Base-by-base conservation (phyloP, 2,329 filamentous ascomycete species). In the Monosporascus sp. region DNA sequence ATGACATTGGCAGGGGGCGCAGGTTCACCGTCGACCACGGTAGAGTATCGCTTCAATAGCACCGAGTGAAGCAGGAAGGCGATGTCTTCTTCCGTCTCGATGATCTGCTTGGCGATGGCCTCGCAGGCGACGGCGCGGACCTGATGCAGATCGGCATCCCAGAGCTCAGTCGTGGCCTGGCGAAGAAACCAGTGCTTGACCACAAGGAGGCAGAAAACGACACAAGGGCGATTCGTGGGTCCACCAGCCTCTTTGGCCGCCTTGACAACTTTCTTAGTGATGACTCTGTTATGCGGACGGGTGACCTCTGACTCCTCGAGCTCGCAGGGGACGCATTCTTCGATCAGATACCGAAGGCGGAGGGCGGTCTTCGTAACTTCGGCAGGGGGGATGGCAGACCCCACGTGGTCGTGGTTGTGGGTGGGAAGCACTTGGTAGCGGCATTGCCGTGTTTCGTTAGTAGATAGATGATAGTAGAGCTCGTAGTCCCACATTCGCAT, bases 301-400 rank as follows among this genome's bases (percentile, higher is more conserved):
- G 88, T 94, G 66, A 99, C 78, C 52, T 82, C 76, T 5, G 78
- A 78, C 66, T 89, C 84, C 54, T 94, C 87, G 40, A 99, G 79
- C 70, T 99, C 94, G 74, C 90, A 97, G 1, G 93, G 89, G 26
- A 99, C 83, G 52, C 91, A 87, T 68, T 91, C 83, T 71, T 96
- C 91, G 63, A 99, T 85, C 62, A 96, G 85, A 68, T 95, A 91
- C 64, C 93, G 95, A 59, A 99, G 78, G 53, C 91, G 89, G 17
- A 99, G 81, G 26, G 92, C 93, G 52, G 95, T 80, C 68, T 92
- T 92, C 56, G 93, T 97, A 57, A 97, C 92, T 63, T 94, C 87
- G 55, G 81, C 78, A 14, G 92, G 78, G 1, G 89, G 82, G 37
- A 93, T 85, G 27, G 88, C 84, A 11, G 89, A 85, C 43, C 84